A percentile compares a stretch with the other conserved stretches of the same genome.
Evolutionary conservation across 2,329 filamentous ascomycete species (phyloP).

Genomic region (Fusarium armeniacum): DNA sequence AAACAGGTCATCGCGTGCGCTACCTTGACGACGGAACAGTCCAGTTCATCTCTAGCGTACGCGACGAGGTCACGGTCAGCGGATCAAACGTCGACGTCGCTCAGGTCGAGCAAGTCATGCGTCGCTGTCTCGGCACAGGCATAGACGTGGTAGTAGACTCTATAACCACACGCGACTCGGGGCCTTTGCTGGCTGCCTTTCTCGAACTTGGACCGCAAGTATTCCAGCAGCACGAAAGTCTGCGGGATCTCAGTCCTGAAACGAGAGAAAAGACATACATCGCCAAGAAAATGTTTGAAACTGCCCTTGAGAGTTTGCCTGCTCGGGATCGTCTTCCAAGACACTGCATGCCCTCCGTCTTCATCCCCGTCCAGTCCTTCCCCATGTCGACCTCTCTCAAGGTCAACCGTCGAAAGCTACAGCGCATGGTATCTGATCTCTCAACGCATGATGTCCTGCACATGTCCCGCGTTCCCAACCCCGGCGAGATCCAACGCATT

Average conservation of each 20-base stretch:
- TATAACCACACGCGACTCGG: conserved; percentile 61
- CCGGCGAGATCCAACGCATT: conserved; percentile 54
- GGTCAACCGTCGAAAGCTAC: conserved; percentile 63
- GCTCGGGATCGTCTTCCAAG: conserved; percentile 50
- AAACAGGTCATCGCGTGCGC: conserved; percentile 65
- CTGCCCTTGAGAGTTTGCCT: conserved; percentile 55
- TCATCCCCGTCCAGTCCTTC: conserved; percentile 63
- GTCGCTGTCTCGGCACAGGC: conserved; percentile 61
- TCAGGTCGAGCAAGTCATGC: conserved; percentile 63
- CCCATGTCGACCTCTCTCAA: conserved; percentile 66
- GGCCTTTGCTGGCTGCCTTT: conserved; percentile 63
- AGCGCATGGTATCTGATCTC: conserved; percentile 60
- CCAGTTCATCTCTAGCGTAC: conserved; percentile 62
- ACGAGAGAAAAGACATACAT: conserved; percentile 61
- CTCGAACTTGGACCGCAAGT: conserved; percentile 62
- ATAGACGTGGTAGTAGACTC: conserved; percentile 65
- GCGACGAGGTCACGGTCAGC: conserved; percentile 59
- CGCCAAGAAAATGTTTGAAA: conserved; percentile 61
- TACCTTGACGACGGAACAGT: conserved; percentile 64
- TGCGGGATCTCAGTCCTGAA: conserved; percentile 56
- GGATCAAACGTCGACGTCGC: conserved; percentile 59
- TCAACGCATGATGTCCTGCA: conserved; percentile 60
- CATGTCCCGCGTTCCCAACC: conserved; percentile 57
- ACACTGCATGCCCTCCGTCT: conserved; percentile 63
- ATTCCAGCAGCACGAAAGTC: conserved; percentile 56